Evolutionary conservation across 352 stramenopile species (phyloP).

Genomic region (Hyphochytrium catenoides): DNA sequence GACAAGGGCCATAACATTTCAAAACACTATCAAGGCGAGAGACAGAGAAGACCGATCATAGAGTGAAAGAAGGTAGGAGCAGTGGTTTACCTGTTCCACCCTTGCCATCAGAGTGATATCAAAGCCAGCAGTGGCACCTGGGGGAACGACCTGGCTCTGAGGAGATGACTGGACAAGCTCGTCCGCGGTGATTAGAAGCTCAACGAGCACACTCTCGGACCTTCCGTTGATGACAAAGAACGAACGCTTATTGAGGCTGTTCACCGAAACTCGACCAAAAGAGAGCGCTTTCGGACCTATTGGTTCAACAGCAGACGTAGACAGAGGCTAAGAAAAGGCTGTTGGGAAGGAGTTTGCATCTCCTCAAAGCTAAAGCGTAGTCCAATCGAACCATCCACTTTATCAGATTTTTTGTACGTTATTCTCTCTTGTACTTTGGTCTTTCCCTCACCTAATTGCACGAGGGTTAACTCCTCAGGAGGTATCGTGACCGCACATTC

Average conservation of each 20-base stretch:
- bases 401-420: no score
- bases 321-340: no score
- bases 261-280: constrained; percentile 71
- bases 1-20: no score
- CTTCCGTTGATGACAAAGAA: constrained; percentile 70
- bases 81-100: constrained; percentile 57
- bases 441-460: no score
- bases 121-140: constrained; percentile 48
- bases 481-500: constrained; percentile 45
- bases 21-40: no score
- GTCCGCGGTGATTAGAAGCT: constrained; percentile 17
- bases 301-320: neutral
- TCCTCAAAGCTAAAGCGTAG: no score
- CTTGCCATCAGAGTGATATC: constrained; percentile 56
- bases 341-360: no score
- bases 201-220: constrained; percentile 42
- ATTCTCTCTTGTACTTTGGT: no score
- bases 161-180: constrained; percentile 27
- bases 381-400: no score
- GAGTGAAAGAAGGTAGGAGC: no score
- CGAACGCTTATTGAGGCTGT: constrained; percentile 37
- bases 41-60: no score
- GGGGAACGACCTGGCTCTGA: constrained; percentile 56
- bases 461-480: constrained; percentile 33
- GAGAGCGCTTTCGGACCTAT: constrained; percentile 57